Evolutionary conservation across 805 yeast genomes (phyloP), one percentile per base, ranked within the genome.

Genomic region (Kluyveromyces siamensis): DNA sequence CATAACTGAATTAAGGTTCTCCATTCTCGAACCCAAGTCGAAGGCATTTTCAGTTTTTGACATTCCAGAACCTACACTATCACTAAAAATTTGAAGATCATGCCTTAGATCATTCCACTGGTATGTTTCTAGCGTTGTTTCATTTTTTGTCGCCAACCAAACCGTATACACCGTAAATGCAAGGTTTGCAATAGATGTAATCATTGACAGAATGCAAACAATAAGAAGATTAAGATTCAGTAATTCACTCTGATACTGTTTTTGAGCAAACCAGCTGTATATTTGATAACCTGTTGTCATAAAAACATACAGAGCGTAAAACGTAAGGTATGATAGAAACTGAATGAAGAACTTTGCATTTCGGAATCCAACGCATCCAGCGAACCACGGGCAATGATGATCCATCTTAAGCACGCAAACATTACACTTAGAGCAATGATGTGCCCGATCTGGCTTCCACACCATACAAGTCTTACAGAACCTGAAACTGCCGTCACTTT

Each of bases 381-480:
- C 83, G 65, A 89, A 88, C 98, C 98, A 91, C 0, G 97, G 97
- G 52, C 84, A 83, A 67, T 89, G 96, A 62, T 89, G 97, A 63
- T 89, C 97, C 97, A 89, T 90, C 58, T 79, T 80, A 50, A 90
- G 63, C 27, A 86, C 79, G 64, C 97, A 89, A 33, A 50, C 52
- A 18, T 77, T 71, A 61, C 95, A 87, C 1, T 75, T 69, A 37
- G 84, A 83, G 62, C 96, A 89, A 65, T 89, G 97, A 62, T 89
- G 97, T 8, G 83, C 61, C 47, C 97, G 67, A 57, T 87, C 95
- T 0, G 97, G 97, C 62, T 89, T 89, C 74, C 84, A 83, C 41
- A 72, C 73, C 27, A 74, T 54, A 62, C 96, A 88, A 55, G 83
- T 84, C 47, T 72, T 67, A 58, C 96, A 87, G 54, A 69, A 76